Evolutionary conservation across 192 early-diverging fungal genomes (phyloP).

Genomic region (Lunasporangiospora selenospora): DNA sequence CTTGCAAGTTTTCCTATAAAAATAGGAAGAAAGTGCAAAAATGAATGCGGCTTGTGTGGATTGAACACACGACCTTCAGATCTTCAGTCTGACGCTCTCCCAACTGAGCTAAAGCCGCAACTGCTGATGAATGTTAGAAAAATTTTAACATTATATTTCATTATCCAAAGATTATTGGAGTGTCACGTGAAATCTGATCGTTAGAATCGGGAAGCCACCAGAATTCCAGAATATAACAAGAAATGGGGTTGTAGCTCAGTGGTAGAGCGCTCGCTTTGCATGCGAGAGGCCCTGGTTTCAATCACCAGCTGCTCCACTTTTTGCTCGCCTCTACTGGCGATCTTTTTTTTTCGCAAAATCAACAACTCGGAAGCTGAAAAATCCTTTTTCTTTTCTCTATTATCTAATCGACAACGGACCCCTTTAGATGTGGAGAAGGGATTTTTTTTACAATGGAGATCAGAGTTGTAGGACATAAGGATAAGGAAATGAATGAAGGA

Average conservation of each 20-base stretch:
- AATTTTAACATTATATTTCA: too few relatives aligned
- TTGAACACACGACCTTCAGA: constrained; percentile 62
- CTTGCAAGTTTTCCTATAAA: too few relatives aligned
- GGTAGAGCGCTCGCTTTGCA: constrained; percentile 22
- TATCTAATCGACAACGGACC: too few relatives aligned
- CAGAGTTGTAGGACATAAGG: neutral
- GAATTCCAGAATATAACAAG: too few relatives aligned
- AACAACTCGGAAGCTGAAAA: neutral
- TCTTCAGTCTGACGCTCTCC: constrained; percentile 66
- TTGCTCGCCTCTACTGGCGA: too few relatives aligned
- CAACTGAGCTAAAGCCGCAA: constrained; percentile 59
- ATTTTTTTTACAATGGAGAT: neutral
- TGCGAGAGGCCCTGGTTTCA: constrained; percentile 16
- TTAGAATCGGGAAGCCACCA: too few relatives aligned
- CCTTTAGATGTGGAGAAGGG: neutral
- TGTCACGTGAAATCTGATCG: too few relatives aligned
- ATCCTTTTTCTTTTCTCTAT: neutral
- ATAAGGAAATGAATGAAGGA: neutral
- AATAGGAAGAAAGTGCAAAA: constrained; percentile 1
- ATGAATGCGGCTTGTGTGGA: constrained; percentile 46
- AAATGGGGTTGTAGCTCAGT: constrained; percentile 22
- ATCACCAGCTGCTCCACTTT: constrained; percentile 8
- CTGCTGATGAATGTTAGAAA: too few relatives aligned
- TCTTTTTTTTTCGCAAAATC: neutral
- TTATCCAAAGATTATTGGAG: too few relatives aligned